Base-by-base conservation (phyloP, 164 flowering plant genomes). In the Magnolia changhungtana region DNA sequence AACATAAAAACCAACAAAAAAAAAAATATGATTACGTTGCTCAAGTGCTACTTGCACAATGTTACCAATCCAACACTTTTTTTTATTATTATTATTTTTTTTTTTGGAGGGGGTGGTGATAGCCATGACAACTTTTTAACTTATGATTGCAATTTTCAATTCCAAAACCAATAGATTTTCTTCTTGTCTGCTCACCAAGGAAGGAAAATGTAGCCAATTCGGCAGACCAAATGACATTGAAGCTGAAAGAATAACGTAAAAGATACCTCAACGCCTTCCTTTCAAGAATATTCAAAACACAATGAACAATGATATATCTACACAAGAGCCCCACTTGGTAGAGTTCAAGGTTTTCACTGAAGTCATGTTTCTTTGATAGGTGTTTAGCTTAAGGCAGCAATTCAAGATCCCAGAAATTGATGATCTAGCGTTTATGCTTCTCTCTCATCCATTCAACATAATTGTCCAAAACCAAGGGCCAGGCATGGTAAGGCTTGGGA, bases 391-490 rank as follows among this genome's bases (percentile, higher is more conserved):
- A 20, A 31, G 27, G 29, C 19, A 69, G 37, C 16, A 23, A 19
- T 7, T 31, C 3, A 21, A 31, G 31, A 21, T 52, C n/a, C n/a
- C 2, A 14, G n/a, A 27, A 24, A 13, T 8, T 21, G 6, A 20
- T 2, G 14, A 74, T 63, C 76, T 81, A 86, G 63, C 80, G 14
- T 29, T 31, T 74, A 64, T 87, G 78, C 80, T 86, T 90, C 29
- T 65, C 89, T 78, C 77, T 80, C 82, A 93, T 76, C 98, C 97
- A 92, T 19, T 94, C 99, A 24, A 92, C 97, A 85, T 89, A 96
- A 80, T 91, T 91, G 87, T 94, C 98, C 80, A 96, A 82, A 80
- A 96, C 83, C 88, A 90, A 81, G 10, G 99, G 98, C 99, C 98
- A 96, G 27, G 97, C 98, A 74, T 80, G 88, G 59, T 82, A 7